phyloP scores from a whole-genome alignment of 2,329 filamentous ascomycete genomes.

The Aspergillus melleus region DNA sequence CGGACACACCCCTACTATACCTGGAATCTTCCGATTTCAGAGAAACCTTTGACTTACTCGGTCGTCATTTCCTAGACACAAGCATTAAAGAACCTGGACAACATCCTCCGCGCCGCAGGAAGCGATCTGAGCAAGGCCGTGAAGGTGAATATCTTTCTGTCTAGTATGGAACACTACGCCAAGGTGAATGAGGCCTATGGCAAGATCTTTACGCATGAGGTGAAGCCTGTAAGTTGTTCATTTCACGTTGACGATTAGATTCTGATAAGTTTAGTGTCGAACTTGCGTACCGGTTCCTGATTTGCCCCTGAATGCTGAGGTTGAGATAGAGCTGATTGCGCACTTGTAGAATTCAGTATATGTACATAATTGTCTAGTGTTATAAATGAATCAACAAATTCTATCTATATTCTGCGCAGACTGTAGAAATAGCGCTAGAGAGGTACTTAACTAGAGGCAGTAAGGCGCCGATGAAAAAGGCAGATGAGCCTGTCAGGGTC shows the following conservation, averaged over 20 bases:
- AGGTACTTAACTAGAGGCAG: too few relatives aligned
- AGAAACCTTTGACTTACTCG: not conserved
- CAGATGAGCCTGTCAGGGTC: too few relatives aligned
- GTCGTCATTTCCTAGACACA: not conserved
- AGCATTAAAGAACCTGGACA: constrained; percentile 14
- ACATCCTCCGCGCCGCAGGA: constrained; percentile 14
- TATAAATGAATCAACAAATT: too few relatives aligned
- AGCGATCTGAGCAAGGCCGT: constrained; percentile 14
- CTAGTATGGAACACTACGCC: constrained; percentile 16
- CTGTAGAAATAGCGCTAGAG: too few relatives aligned
- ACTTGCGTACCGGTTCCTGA: constrained; percentile 12
- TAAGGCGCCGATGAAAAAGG: too few relatives aligned
- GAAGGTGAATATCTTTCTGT: constrained; percentile 22
- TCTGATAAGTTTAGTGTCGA: constrained; percentile 4
- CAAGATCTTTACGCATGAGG: constrained; percentile 3
- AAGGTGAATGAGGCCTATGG: constrained; percentile 19
- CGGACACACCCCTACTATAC: not conserved
- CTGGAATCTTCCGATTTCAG: not conserved
- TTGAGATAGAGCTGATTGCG: constrained; percentile 7
- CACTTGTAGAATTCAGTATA: not conserved
- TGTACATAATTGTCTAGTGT: too few relatives aligned
- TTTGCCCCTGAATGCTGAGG: constrained; percentile 8
- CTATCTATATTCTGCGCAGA: too few relatives aligned
- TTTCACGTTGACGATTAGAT: too few relatives aligned
- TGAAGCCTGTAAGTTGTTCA: constrained; percentile 12